These are phyloP conservation scores for Fusarium abutilonis DNA, from an alignment of 2,329 filamentous ascomycete genomes.

Conservation along the genomic window DNA sequence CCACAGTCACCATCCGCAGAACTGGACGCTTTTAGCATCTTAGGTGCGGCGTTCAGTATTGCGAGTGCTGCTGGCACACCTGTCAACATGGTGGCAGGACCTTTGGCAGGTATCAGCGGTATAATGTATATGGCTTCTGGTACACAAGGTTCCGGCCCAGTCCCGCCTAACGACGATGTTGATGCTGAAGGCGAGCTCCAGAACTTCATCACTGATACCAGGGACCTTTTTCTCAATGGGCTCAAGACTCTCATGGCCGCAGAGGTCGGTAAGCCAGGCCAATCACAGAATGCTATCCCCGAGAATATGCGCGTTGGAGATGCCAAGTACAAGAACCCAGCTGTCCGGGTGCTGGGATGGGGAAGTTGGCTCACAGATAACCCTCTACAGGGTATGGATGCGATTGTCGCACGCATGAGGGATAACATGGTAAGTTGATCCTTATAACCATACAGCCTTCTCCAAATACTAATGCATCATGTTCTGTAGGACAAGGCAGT, in stretches of 20 bases:
- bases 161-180: not conserved
- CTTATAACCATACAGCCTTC: not conserved
- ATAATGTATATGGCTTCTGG: not conserved
- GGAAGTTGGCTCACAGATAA: not conserved
- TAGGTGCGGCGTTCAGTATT: conserved; percentile 9
- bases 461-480: not conserved
- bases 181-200: not conserved
- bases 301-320: conserved; percentile 4
- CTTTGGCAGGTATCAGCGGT: conserved; percentile 2
- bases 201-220: no score
- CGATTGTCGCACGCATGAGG: not conserved
- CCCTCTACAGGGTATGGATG: not conserved
- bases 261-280: not conserved
- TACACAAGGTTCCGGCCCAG: not conserved
- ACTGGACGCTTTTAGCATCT: not conserved
- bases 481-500: conserved; percentile 8
- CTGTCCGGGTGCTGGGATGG: conserved; percentile 2
- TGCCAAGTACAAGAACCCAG: not conserved
- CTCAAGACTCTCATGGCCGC: not conserved
- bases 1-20: not conserved
- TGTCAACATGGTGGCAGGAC: not conserved
- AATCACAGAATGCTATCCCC: not conserved
- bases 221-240: no score
- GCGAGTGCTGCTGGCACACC: not conserved
- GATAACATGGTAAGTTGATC: conserved; percentile 5